phyloP scores from a whole-genome alignment of 495 filamentous ascomycete species.

The Penicillium bovifimosum region DNA sequence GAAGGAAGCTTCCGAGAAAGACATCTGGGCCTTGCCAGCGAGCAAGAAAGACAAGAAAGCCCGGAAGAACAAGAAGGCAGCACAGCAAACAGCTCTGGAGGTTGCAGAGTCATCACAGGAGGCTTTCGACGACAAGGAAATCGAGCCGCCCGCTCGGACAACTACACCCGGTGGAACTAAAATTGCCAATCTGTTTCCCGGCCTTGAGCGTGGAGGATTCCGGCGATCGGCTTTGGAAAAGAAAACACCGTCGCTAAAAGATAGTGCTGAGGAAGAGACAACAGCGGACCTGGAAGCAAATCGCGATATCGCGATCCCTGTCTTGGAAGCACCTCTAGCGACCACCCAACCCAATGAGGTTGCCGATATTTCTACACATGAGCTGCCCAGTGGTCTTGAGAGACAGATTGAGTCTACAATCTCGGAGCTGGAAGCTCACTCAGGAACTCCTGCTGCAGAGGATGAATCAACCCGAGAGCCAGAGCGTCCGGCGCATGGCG shows the following conservation, averaged over 20 bases:
- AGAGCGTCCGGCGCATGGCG: conserved; percentile 10
- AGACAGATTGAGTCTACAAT: conserved; percentile 4
- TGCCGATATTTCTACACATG: conserved; percentile 8
- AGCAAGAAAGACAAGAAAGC: conserved; percentile 30
- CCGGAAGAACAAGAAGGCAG: conserved; percentile 27
- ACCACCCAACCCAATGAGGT: conserved; percentile 17
- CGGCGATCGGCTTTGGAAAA: conserved; percentile 23
- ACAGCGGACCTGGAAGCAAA: conserved; percentile 33
- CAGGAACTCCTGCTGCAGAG: conserved; percentile 6
- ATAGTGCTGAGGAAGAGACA: conserved; percentile 47
- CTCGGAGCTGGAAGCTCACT: conserved; percentile 6
- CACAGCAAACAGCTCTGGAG: conserved; percentile 13
- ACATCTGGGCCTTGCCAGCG: conserved; percentile 9
- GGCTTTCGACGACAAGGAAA: conserved; percentile 8
- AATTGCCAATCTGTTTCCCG: conserved; percentile 37
- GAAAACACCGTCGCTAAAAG: conserved; percentile 32
- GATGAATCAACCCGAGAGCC: conserved; percentile 11
- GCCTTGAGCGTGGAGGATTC: conserved; percentile 33
- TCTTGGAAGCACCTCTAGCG: conserved; percentile 44
- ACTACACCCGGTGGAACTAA: conserved; percentile 27
- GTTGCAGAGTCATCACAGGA: conserved; percentile 3
- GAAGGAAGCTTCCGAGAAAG: conserved; percentile 12
- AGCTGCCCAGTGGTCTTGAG: conserved; percentile 6
- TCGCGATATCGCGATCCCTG: conserved; percentile 48
- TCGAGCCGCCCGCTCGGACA: conserved; percentile 18